Conservation (phyloP, 2,329 filamentous ascomycete genomes). For the Leptosphaerulina australis region DNA sequence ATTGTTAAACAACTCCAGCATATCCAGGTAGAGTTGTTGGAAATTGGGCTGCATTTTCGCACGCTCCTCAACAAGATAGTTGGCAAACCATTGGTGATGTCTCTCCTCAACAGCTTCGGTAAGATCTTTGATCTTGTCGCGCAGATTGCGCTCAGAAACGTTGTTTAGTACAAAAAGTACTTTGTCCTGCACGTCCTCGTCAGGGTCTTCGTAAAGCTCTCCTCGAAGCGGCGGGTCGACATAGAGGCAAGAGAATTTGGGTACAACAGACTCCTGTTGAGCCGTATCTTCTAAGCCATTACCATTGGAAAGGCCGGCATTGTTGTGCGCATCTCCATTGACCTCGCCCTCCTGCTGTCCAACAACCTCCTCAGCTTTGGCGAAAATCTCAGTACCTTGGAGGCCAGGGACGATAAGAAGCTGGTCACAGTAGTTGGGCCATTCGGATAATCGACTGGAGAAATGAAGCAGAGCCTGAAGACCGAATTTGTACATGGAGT, state of each 20-base stretch:
- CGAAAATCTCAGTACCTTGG: constrained; percentile 82
- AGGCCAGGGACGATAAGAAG: constrained; percentile 82
- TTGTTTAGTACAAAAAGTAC: constrained; percentile 98
- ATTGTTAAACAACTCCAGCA: constrained; percentile 82
- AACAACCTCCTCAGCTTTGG: constrained; percentile 80
- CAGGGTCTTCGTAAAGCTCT: constrained; percentile 77
- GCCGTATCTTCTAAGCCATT: constrained; percentile 66
- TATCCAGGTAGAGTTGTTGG: constrained; percentile 87
- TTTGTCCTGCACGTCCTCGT: constrained; percentile 85
- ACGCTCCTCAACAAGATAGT: constrained; percentile 91
- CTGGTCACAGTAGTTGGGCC: constrained; percentile 92
- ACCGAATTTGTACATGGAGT: constrained; percentile 98
- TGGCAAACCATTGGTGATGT: constrained; percentile 95
- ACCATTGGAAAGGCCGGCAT: constrained; percentile 69
- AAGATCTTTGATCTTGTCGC: constrained; percentile 82
- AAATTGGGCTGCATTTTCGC: constrained; percentile 98
- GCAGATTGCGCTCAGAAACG: constrained; percentile 85
- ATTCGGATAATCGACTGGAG: constrained; percentile 81
- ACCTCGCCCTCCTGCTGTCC: constrained; percentile 69
- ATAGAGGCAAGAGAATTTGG: constrained; percentile 79
- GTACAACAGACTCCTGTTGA: constrained; percentile 64
- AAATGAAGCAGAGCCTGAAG: constrained; percentile 93
- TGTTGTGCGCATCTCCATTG: constrained; percentile 53
- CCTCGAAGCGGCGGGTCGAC: constrained; percentile 71
- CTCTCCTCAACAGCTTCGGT: constrained; percentile 76